Percentiles rank a stretch among this genome's conserved stretches.
These are phyloP conservation scores for Drechslerella dactyloides DNA, from an alignment of 2,329 filamentous ascomycete species.

Conservation along the genomic window DNA sequence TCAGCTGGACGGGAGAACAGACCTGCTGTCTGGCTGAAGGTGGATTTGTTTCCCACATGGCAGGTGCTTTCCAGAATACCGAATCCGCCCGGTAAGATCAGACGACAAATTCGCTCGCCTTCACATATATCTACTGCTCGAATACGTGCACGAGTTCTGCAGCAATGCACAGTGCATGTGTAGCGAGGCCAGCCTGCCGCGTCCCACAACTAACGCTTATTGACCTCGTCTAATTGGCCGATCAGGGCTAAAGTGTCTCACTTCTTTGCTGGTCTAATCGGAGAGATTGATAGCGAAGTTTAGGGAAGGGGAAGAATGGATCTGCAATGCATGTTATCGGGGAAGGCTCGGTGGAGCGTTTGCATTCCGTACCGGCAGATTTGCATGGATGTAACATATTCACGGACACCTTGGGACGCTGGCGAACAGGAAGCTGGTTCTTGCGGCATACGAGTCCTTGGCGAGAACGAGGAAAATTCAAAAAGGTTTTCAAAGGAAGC, in stretches of 20 bases:
- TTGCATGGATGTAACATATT: neutral
- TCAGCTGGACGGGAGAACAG: conserved; percentile 10
- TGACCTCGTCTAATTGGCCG: conserved; percentile 50
- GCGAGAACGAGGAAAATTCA: neutral
- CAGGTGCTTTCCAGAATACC: conserved; percentile 14
- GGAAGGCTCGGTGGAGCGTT: conserved; percentile 23
- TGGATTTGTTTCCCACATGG: conserved; percentile 39
- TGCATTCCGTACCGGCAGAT: neutral
- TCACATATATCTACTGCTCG: neutral
- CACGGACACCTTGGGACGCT: neutral
- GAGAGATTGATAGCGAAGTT: conserved; percentile 47
- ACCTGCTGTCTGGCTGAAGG: neutral
- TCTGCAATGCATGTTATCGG: conserved; percentile 48
- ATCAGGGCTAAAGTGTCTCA: conserved; percentile 50
- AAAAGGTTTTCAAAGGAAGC: neutral
- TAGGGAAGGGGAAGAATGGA: conserved; percentile 26
- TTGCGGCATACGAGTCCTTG: neutral
- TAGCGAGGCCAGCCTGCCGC: conserved; percentile 46
- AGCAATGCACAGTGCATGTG: conserved; percentile 50
- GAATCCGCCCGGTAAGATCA: conserved; percentile 36
- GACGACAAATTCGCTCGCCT: conserved; percentile 30
- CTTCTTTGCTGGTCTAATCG: conserved; percentile 34
- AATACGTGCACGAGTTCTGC: conserved; percentile 23
- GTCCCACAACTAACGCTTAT: conserved; percentile 44
- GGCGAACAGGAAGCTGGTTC: neutral